These are phyloP conservation scores for Ogataea paraovalis DNA, from an alignment of 805 yeast species.

Conservation along the genomic window DNA sequence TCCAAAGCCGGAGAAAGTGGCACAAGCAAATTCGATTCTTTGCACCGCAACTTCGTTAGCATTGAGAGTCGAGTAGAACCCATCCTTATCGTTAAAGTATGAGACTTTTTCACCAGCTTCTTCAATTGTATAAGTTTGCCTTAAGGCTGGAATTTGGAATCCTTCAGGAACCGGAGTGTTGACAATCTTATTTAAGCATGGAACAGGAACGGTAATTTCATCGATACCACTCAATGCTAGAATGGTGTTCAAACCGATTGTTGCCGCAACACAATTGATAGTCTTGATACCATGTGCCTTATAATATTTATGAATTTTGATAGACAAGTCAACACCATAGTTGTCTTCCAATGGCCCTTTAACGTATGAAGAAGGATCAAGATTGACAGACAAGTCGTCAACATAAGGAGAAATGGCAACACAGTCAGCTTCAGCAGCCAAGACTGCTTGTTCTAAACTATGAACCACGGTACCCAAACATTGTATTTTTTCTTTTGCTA, in stretches of 20 bases:
- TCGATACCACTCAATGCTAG: constrained; percentile 33
- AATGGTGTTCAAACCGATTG: constrained; percentile 27
- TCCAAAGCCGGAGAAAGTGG: constrained; percentile 16
- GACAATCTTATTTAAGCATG: constrained; percentile 27
- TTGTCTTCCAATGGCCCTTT: constrained; percentile 23
- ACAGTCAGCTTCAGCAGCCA: constrained; percentile 36
- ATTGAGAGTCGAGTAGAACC: constrained; percentile 12
- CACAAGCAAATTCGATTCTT: constrained; percentile 18
- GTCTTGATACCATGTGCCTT: constrained; percentile 30
- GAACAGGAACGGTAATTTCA: constrained; percentile 32
- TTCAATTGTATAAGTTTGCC: constrained; percentile 13
- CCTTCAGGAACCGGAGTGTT: constrained; percentile 26
- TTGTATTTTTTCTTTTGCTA: constrained; percentile 24
- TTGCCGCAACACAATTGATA: constrained; percentile 32
- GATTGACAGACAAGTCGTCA: constrained; percentile 25
- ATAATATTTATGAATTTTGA: constrained; percentile 33
- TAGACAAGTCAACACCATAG: constrained; percentile 29
- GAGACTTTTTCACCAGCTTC: constrained; percentile 23
- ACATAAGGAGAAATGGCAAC: constrained; percentile 34
- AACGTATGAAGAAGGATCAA: constrained; percentile 25
- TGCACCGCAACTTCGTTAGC: constrained; percentile 15
- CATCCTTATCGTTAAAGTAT: constrained; percentile 19
- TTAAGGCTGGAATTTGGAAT: constrained; percentile 18
- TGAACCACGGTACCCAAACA: constrained; percentile 36
- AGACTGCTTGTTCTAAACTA: constrained; percentile 33